Evolutionary conservation across 1,139 yeast genomes (phyloP).

Genomic region (Candida sp.): DNA sequence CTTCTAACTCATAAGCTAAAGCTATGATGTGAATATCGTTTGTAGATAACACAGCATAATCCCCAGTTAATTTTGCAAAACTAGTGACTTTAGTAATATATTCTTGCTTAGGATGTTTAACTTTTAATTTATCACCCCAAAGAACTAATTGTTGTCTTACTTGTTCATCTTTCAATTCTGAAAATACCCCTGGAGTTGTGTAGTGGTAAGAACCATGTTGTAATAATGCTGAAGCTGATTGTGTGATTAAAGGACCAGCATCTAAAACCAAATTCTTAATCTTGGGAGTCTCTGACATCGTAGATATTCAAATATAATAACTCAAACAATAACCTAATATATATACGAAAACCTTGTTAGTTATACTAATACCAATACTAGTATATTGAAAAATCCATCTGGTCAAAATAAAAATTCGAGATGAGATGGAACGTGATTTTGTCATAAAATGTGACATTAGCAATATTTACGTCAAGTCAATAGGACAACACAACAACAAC

Average conservation of each 20-base stretch:
- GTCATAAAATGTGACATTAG: not conserved
- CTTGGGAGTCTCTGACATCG: constrained; percentile 5
- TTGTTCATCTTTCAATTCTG: constrained; percentile 83
- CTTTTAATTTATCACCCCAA: constrained; percentile 67
- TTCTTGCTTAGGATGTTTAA: constrained; percentile 73
- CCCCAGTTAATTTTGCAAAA: constrained; percentile 90
- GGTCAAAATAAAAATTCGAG: not conserved
- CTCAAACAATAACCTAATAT: no score
- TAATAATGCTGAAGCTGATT: constrained; percentile 72
- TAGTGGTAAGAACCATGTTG: constrained; percentile 65
- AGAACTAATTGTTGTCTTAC: constrained; percentile 72
- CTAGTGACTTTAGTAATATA: constrained; percentile 63
- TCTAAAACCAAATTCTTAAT: constrained; percentile 74
- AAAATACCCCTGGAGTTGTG: constrained; percentile 89
- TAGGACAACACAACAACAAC: no score
- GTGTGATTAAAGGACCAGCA: constrained; percentile 93
- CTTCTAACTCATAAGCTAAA: constrained; percentile 81
- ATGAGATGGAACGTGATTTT: not conserved
- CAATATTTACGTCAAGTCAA: not conserved
- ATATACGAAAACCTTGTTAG: no score
- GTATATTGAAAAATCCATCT: not conserved
- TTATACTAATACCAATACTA: not conserved
- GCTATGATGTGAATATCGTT: constrained; percentile 95
- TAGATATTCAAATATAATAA: not conserved
- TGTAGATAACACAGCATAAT: constrained; percentile 77